phyloP scores from a whole-genome alignment of 2,329 filamentous ascomycete species.

The Furcasterigmium sp. region DNA sequence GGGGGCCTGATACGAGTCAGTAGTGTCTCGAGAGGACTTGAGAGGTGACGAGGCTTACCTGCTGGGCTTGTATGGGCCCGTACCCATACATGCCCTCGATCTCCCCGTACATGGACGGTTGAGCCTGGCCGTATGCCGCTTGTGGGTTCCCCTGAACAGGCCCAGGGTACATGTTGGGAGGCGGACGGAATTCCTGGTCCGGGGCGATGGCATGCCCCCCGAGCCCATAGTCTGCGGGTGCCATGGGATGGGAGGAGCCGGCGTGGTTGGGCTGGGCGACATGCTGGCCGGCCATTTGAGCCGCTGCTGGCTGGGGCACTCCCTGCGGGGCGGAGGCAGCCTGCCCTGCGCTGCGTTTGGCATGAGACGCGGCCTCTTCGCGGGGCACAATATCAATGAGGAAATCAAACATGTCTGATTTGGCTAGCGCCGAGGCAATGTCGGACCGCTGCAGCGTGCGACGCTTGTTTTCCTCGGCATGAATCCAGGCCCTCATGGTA shows the following conservation, averaged over 20 bases:
- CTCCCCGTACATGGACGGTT: constrained; percentile 74
- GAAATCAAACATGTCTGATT: constrained; percentile 99
- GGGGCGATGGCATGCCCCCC: constrained; percentile 57
- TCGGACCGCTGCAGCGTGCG: constrained; percentile 92
- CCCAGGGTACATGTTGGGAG: constrained; percentile 75
- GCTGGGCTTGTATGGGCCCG: constrained; percentile 73
- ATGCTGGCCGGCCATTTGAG: constrained; percentile 49
- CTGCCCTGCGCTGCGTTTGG: constrained; percentile 65
- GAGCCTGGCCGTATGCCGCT: constrained; percentile 70
- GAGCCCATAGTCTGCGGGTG: constrained; percentile 56
- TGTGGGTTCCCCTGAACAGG: constrained; percentile 70
- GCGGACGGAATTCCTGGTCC: constrained; percentile 75
- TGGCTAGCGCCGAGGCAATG: constrained; percentile 90
- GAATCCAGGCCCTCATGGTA: constrained; percentile 99
- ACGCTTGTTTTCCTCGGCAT: constrained; percentile 97
- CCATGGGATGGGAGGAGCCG: constrained; percentile 49
- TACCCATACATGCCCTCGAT: constrained; percentile 85
- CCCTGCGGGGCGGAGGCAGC: constrained; percentile 32
- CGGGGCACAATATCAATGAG: constrained; percentile 97
- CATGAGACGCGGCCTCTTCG: constrained; percentile 82
- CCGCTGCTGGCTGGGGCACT: constrained; percentile 18
- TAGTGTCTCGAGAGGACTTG: neutral
- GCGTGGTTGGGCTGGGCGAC: constrained; percentile 51
- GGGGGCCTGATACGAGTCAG: constrained; percentile 26
- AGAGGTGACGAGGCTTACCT: constrained; percentile 47